Base-by-base conservation (phyloP, 2,329 filamentous ascomycete genomes). In the Xylariomycetidae sp. region DNA sequence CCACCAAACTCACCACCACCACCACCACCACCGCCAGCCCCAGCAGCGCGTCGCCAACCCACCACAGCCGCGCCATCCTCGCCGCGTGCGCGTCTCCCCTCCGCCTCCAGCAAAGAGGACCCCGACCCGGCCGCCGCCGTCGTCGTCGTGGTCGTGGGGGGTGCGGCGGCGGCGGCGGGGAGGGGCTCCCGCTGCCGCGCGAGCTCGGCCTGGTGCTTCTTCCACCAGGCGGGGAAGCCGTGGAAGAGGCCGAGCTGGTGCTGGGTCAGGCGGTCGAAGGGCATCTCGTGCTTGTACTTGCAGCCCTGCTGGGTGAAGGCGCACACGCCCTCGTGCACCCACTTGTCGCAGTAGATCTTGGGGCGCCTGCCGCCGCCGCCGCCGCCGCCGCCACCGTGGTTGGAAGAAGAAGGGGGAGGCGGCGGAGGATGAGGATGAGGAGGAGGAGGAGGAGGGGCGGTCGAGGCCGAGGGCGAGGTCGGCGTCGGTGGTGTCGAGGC, bases 271-370 rank as follows among this genome's bases (percentile, higher is more conserved):
- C 68, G 67, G 43, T 88, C 78, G 17, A 64, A 59, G 0, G 89
- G 89, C 83, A 95, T 94, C 56, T 92, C 85, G 56, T 95, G 89
- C 63, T 88, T 90, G 67, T 79, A 95, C 44, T 81, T 78, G 64
- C 89, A 95, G 0, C 89, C 88, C 52, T 89, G 81, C 56, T 93
- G 85, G 4, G 74, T 79, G 57, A 86, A 95, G 41, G 83, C 83
- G 56, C 89, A 95, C 26, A 85, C 77, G 14, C 87, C 88, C 38
- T 84, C 81, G 48, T 85, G 80, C 34, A 95, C 81, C 88, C 88
- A 95, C 58, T 90, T 86, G 38, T 87, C 85, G 60, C 88, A 95
- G 58, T 83, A 94, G 16, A 82, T 65, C 56, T 94, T 94, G 37
- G 48, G 44, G 16, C 52, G 53, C 12, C 53, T 10, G 34, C 10